A percentile compares a stretch with the other conserved stretches of the same genome.
These are phyloP conservation scores for Leucocoprinus leucothites DNA, from an alignment of 768 basidiomycete genomes.

Conservation along the genomic window DNA sequence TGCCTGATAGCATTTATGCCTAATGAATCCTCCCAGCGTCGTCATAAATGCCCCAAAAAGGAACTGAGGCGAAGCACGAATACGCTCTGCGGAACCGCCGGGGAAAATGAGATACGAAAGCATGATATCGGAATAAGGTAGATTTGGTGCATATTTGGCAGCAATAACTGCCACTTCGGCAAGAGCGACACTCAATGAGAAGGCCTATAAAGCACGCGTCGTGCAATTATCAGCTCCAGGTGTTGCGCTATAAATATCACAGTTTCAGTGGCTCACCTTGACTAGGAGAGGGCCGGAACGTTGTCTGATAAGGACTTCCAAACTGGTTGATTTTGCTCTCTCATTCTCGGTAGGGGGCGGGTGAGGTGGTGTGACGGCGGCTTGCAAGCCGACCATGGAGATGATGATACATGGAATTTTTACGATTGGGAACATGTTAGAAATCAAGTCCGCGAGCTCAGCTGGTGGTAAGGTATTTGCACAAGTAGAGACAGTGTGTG, in stretches of 20 bases:
- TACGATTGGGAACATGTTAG: conserved; percentile 25
- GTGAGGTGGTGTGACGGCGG: conserved; percentile 44
- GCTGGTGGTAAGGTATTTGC: no score
- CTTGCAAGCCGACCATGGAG: conserved; percentile 40
- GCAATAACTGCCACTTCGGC: conserved; percentile 35
- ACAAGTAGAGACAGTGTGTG: no score
- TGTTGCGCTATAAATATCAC: no score
- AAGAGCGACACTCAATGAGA: conserved; percentile 35
- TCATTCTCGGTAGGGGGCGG: conserved; percentile 34
- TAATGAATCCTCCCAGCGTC: conserved; percentile 37
- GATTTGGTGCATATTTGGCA: conserved; percentile 24
- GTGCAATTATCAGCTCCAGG: no score
- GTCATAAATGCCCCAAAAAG: conserved; percentile 37
- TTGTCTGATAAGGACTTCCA: conserved; percentile 36
- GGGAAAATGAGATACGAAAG: conserved; percentile 25
- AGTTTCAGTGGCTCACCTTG: conserved; percentile 34
- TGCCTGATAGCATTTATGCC: conserved; percentile 40
- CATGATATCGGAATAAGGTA: conserved; percentile 20
- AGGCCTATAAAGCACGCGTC: conserved; percentile 21
- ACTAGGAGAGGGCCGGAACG: conserved; percentile 28
- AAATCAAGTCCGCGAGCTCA: background rate
- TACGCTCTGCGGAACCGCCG: conserved; percentile 19
- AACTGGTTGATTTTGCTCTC: conserved; percentile 27
- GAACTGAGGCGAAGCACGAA: conserved; percentile 28
- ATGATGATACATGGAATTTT: conserved; percentile 42